phyloP scores from a whole-genome alignment of 2,329 filamentous ascomycete species.

The Tympanopsis confertula region DNA sequence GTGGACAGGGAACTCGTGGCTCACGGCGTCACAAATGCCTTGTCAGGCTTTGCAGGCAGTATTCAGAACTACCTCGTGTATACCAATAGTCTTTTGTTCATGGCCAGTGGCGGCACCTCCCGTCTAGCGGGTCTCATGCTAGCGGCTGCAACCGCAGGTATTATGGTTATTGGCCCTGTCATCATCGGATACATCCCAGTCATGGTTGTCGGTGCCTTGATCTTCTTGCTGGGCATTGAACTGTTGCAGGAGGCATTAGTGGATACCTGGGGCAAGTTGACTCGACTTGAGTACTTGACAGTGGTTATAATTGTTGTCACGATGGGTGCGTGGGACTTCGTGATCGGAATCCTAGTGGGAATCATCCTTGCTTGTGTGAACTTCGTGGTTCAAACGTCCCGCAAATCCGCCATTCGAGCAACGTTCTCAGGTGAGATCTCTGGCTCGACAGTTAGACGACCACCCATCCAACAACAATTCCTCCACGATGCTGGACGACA shows the following conservation, averaged over 20 bases:
- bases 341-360: conserved; percentile 82
- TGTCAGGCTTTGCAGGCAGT: conserved; percentile 78
- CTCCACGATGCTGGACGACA: conserved; percentile 76
- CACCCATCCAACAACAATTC: conserved; percentile 79
- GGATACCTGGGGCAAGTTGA: conserved; percentile 78
- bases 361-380: conserved; percentile 85
- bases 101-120: conserved; percentile 79
- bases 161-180: conserved; percentile 75
- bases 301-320: conserved; percentile 82
- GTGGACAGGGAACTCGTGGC: conserved; percentile 84
- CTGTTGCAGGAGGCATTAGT: conserved; percentile 79
- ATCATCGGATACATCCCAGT: conserved; percentile 91
- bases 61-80: conserved; percentile 96
- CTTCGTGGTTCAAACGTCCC: conserved; percentile 82
- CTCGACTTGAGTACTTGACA: conserved; percentile 78
- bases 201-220: conserved; percentile 90
- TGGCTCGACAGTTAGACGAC: conserved; percentile 82
- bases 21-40: conserved; percentile 82
- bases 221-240: conserved; percentile 90
- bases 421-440: conserved; percentile 85
- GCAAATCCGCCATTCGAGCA: conserved; percentile 76
- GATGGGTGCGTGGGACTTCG: conserved; percentile 96
- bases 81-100: conserved; percentile 94
- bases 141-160: conserved; percentile 64
- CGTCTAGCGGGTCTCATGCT: conserved; percentile 78